These are phyloP conservation scores for Amborella trichopoda DNA, from an alignment of 164 flowering plant genomes.

Conservation along the genomic window DNA sequence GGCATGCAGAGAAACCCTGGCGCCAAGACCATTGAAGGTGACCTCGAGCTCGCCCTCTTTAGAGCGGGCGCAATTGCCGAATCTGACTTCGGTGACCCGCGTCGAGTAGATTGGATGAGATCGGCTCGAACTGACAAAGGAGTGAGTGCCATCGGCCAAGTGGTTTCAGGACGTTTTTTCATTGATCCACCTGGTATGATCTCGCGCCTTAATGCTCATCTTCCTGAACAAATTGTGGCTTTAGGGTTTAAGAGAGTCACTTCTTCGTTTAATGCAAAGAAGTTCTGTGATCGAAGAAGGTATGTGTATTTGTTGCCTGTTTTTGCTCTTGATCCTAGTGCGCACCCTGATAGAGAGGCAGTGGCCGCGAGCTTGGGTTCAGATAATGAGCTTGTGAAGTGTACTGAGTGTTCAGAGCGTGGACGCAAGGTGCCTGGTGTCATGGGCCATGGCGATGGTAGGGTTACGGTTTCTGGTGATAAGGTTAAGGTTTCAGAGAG, in stretches of 20 bases:
- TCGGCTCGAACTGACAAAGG: constrained; percentile 97
- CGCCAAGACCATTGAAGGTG: constrained; percentile 94
- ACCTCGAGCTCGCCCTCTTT: constrained; percentile 85
- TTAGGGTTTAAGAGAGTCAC: constrained; percentile 81
- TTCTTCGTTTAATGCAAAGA: constrained; percentile 69
- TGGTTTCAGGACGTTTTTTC: constrained; percentile 82
- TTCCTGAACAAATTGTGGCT: constrained; percentile 55
- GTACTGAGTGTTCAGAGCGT: constrained; percentile 77
- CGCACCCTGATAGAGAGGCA: constrained; percentile 80
- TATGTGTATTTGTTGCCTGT: constrained; percentile 93
- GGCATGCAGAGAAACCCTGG: constrained; percentile 99
- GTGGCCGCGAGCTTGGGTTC: constrained; percentile 78
- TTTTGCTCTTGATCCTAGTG: constrained; percentile 67
- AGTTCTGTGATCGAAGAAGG: constrained; percentile 89
- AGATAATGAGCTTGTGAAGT: constrained; percentile 65
- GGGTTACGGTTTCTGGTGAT: neutral
- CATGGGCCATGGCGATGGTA: constrained; percentile 28
- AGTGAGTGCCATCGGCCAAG: constrained; percentile 94
- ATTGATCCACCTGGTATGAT: constrained; percentile 81
- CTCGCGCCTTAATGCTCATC: constrained; percentile 50
- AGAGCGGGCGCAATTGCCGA: constrained; percentile 72
- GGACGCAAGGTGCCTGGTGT: constrained; percentile 76
- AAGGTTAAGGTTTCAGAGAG: neutral
- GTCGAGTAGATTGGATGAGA: constrained; percentile 76
- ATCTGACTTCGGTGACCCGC: constrained; percentile 44